Base-by-base conservation (phyloP, 768 basidiomycete species). In the Suillus ampliporus region DNA sequence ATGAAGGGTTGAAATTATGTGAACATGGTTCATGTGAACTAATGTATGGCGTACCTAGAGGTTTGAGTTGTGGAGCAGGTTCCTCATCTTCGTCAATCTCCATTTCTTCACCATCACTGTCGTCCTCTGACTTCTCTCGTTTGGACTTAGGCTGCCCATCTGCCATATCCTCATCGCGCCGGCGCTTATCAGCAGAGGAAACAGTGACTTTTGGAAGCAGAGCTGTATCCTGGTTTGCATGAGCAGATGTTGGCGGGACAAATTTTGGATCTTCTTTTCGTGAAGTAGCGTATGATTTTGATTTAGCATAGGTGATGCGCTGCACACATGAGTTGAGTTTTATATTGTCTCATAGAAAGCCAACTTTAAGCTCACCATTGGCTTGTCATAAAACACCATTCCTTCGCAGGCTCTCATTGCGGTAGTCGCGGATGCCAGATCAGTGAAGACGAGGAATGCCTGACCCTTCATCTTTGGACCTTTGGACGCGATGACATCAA, bases 361-460 rank as follows among this genome's bases (percentile, higher is more conserved):
- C 57, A 53, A 61, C 64, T 48, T 41, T 52, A 43, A 53, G 81
- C 89, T 79, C 76, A 95, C 95, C 78, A 97, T 83, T 31, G 92
- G 91, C 72, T 94, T 95, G 71, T 94, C 91, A 72, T 97, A 97
- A 77, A 97, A 97, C 31, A 87, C 65, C 86, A 97, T 92, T 60
- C 97, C 97, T 71, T 94, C 91, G 72, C 95, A 91, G 51, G 91
- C 94, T 54, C 97, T 85, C 87, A 98, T 85, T 40, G 97, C 97
- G 59, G 94, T 87, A 6, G 97, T 98, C 62, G 95, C 94, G 59
- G 89, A 87, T 11, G 92, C 86, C 56, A 97, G 88, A 79, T 99
- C 97, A 57, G 87, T 85, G 78, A 97, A 99, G 69, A 97, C 95
- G 71, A 98, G 89, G 78, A 97, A 99, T 1, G 97, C 97, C 77